Conservation (phyloP, 129 eudicot species). For the Erigeron canadensis region DNA sequence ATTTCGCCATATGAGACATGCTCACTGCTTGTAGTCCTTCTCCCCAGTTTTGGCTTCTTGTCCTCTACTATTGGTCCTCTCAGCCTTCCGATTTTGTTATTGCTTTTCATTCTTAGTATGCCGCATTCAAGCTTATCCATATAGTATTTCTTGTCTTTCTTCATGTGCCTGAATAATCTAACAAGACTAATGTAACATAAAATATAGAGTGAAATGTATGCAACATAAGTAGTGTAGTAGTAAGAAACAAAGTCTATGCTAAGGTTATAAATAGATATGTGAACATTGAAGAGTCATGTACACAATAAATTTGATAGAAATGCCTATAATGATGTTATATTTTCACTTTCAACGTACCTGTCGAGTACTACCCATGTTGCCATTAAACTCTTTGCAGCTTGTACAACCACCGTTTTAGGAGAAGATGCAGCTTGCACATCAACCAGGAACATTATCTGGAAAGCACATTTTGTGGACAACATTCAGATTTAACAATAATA, state of each 20-base stretch:
- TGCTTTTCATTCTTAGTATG: slow-evolving; percentile 56
- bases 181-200: neutral
- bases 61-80: slow-evolving; percentile 52
- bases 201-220: neutral
- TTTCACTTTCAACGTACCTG: slow-evolving; percentile 33
- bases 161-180: slow-evolving; percentile 56
- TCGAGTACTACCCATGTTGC: slow-evolving; percentile 63
- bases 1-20: slow-evolving; percentile 62
- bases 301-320: too few relatives aligned
- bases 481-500: neutral
- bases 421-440: slow-evolving; percentile 44
- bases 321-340: neutral
- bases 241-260: neutral
- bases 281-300: too few relatives aligned
- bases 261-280: neutral
- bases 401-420: slow-evolving; percentile 38
- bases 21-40: slow-evolving; percentile 32
- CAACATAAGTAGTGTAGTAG: too few relatives aligned
- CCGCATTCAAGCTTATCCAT: slow-evolving; percentile 64
- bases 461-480: neutral
- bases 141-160: slow-evolving; percentile 66
- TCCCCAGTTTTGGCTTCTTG: slow-evolving; percentile 19
- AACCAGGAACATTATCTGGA: slow-evolving; percentile 40
- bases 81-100: slow-evolving; percentile 45
- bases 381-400: slow-evolving; percentile 34